These are phyloP conservation scores for Alternaria dauci DNA, from an alignment of 2,329 filamentous ascomycete species.

Conservation along the genomic window DNA sequence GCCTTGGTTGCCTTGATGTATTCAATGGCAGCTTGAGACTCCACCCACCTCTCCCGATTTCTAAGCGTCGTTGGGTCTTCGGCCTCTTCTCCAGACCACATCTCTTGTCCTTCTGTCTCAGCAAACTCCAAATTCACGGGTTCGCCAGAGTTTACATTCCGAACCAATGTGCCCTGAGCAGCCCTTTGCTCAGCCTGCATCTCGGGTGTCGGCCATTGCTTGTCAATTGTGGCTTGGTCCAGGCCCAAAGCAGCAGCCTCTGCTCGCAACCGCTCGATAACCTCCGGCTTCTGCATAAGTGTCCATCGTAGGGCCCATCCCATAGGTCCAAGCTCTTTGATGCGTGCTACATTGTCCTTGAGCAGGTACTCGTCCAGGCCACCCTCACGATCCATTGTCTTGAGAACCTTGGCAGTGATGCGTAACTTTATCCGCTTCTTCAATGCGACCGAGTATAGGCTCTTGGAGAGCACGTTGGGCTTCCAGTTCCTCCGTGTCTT, in stretches of 20 bases:
- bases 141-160: background rate
- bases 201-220: slow-evolving; percentile 40
- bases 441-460: slow-evolving; percentile 71
- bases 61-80: background rate
- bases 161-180: slow-evolving; percentile 17
- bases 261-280: slow-evolving; percentile 71
- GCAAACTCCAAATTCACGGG: slow-evolving; percentile 13
- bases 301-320: slow-evolving; percentile 92
- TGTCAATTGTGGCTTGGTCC: slow-evolving; percentile 53
- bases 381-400: slow-evolving; percentile 79
- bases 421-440: slow-evolving; percentile 70
- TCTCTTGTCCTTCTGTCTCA: slow-evolving; percentile 20
- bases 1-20: slow-evolving; percentile 27
- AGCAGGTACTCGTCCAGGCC: slow-evolving; percentile 92
- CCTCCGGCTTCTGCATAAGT: slow-evolving; percentile 78
- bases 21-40: slow-evolving; percentile 17
- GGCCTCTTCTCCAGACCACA: slow-evolving; percentile 20
- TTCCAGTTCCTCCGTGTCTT: slow-evolving; percentile 78
- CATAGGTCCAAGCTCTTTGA: slow-evolving; percentile 86
- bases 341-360: slow-evolving; percentile 76
- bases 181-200: slow-evolving; percentile 26
- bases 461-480: slow-evolving; percentile 74
- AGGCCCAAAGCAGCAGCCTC: slow-evolving; percentile 74
- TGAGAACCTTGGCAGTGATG: slow-evolving; percentile 71
- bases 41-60: slow-evolving; percentile 13